Evolutionary conservation across 202 grass and related monocot species (phyloP).

Genomic region (Saccharum hybrid): DNA sequence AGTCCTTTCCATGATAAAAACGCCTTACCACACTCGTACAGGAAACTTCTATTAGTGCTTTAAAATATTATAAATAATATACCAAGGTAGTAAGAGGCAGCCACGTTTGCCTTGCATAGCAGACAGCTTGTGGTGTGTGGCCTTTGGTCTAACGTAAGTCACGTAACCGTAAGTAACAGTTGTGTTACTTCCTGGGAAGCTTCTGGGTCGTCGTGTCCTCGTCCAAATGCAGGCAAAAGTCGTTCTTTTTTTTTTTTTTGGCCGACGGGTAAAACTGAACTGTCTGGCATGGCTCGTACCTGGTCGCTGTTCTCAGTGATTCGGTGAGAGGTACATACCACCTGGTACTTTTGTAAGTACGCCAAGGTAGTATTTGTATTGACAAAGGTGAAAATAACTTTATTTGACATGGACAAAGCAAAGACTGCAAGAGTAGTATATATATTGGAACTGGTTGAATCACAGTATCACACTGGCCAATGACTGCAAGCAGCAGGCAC

Average conservation of each 20-base stretch:
- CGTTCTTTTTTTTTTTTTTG: not conserved
- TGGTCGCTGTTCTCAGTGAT: constrained; percentile 30
- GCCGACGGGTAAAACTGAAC: constrained; percentile 39
- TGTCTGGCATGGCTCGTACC: constrained; percentile 11
- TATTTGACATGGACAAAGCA: constrained; percentile 34
- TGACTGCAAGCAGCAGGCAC: not conserved
- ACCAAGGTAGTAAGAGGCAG: not conserved
- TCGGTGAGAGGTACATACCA: constrained; percentile 19
- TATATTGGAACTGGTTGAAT: not conserved
- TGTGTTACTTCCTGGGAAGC: not conserved
- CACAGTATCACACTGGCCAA: not conserved
- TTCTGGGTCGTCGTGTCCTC: not conserved
- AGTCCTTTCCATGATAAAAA: constrained; percentile 5
- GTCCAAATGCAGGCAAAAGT: not conserved
- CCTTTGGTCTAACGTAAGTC: not conserved
- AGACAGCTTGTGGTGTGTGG: not conserved
- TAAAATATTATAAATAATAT: no score
- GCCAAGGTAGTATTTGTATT: not conserved
- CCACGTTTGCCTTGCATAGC: no score
- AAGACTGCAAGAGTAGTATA: not conserved
- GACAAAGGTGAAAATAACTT: constrained; percentile 32
- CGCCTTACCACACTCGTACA: not conserved
- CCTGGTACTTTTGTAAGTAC: constrained; percentile 23
- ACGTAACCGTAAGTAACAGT: constrained; percentile 7
- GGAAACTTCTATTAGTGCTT: not conserved